Conservation (phyloP, 2,329 filamentous ascomycete genomes). For the Colletotrichum destructivum region DNA sequence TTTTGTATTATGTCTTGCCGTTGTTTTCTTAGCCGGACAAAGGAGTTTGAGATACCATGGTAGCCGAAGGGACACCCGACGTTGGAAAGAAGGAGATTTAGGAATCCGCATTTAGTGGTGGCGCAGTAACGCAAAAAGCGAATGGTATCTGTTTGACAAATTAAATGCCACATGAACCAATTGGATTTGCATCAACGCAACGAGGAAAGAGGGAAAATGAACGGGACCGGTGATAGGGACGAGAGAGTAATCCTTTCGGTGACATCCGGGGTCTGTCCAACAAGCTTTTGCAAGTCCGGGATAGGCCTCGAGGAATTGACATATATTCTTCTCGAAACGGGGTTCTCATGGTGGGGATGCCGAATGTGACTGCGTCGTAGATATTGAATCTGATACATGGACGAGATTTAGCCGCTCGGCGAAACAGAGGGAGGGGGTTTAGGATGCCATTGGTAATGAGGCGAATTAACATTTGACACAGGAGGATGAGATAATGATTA, state of each 20-base stretch:
- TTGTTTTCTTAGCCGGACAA: conserved; percentile 12
- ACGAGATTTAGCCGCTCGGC: not conserved
- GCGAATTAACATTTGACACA: not conserved
- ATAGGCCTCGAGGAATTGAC: no score
- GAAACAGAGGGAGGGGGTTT: not conserved
- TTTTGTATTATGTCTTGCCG: not conserved
- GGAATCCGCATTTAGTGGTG: conserved; percentile 1
- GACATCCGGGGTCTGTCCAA: not conserved
- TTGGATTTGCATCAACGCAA: not conserved
- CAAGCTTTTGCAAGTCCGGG: not conserved
- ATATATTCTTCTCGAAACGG: no score
- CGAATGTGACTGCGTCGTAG: not conserved
- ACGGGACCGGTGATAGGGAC: not conserved
- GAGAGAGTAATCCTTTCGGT: not conserved
- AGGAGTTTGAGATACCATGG: conserved; percentile 42
- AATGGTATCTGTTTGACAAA: conserved; percentile 20
- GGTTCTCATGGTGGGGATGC: not conserved
- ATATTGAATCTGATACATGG: not conserved
- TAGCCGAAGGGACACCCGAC: conserved; percentile 23
- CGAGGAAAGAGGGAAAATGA: conserved; percentile 4
- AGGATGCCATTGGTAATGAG: not conserved
- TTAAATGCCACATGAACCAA: not conserved
- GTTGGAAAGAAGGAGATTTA: conserved; percentile 5
- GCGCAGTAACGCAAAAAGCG: conserved; percentile 15
- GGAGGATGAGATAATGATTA: not conserved